Evolutionary conservation across 495 filamentous ascomycete genomes (phyloP).

Genomic region (Neurospora sp.): DNA sequence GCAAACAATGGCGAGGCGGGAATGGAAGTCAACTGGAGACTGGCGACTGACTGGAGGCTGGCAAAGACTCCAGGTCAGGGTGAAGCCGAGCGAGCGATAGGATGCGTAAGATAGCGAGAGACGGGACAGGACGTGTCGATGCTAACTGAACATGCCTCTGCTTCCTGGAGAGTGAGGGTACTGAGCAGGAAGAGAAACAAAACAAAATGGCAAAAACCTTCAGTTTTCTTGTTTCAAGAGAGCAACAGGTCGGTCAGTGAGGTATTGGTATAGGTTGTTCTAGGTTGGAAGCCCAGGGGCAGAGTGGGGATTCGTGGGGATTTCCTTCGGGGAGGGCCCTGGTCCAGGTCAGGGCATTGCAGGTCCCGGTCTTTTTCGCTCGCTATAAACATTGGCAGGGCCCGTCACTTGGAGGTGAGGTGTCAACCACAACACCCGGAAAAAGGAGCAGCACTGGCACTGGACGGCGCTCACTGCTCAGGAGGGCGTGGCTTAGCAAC

Average conservation of each 20-base stretch:
- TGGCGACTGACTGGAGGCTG: background rate
- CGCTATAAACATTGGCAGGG: background rate
- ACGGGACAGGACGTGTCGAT: background rate
- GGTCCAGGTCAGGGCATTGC: background rate
- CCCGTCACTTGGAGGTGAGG: background rate
- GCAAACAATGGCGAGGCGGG: background rate
- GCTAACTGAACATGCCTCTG: background rate
- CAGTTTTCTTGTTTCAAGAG: conserved; percentile 15
- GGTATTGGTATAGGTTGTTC: background rate
- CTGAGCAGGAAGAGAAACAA: conserved; percentile 6
- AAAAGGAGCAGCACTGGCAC: background rate
- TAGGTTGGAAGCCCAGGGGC: background rate
- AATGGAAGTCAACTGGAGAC: background rate
- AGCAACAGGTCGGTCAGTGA: conserved; percentile 1
- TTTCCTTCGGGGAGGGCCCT: background rate
- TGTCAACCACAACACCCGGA: background rate
- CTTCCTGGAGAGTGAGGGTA: conserved; percentile 2
- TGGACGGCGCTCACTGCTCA: background rate
- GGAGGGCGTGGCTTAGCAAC: background rate
- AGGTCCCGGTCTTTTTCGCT: background rate
- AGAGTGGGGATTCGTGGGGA: background rate
- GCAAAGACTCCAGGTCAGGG: background rate
- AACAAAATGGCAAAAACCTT: conserved; percentile 12
- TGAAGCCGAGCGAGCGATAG: background rate
- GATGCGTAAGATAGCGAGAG: background rate